Base-by-base conservation (phyloP, 192 early-diverging fungal species). In the Coemansia sp. region DNA sequence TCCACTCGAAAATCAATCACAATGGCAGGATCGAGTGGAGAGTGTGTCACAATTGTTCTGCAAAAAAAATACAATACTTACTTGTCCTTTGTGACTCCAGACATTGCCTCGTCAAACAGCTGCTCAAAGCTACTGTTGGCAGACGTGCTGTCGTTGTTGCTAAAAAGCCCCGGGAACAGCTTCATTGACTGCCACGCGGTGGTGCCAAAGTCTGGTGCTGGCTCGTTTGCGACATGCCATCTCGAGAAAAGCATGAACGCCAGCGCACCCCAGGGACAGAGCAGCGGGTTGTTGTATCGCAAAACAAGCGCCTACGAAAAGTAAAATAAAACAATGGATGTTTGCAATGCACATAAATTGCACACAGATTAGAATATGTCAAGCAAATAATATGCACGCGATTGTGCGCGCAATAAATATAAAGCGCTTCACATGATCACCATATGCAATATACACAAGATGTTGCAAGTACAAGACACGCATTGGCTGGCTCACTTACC, bases 181-280 rank as follows among this genome's bases (percentile, higher is more conserved):
- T 40, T 63, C 55, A 66, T 59, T 20, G 69, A 48, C 63, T 72
- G 72, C 78, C 78, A 81, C 35, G 57, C 73, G 2, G 69, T n/a
- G 19, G 67, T 61, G 33, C 62, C 49, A 59, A 81, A 71, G 55
- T 81, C 78, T 9, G 78, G 78, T 10, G 63, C 59, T 15, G 64
- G 62, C 59, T 75, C 78, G 54, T 69, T 63, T 29, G 67, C 62
- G 22, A 72, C 69, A 32, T 72, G 72, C 78, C 78, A 81, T 11
- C 59, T 67, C 38, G 62, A 33, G 42, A 81, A 81, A 13, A 81
- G 73, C 63, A 61, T 60, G 23, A 81, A 41, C 0, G 78, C 65
- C 50, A 81, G 63, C 6, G 78, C 62, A 55, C 66, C 66, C 78
- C 69, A 75, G 9, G 72, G 43, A 57, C 78, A 81, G 36, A 74